A percentile compares a stretch with the other conserved stretches of the same genome.
Evolutionary conservation across 441 rosid species (phyloP).

Genomic region (Manihot esculenta): DNA sequence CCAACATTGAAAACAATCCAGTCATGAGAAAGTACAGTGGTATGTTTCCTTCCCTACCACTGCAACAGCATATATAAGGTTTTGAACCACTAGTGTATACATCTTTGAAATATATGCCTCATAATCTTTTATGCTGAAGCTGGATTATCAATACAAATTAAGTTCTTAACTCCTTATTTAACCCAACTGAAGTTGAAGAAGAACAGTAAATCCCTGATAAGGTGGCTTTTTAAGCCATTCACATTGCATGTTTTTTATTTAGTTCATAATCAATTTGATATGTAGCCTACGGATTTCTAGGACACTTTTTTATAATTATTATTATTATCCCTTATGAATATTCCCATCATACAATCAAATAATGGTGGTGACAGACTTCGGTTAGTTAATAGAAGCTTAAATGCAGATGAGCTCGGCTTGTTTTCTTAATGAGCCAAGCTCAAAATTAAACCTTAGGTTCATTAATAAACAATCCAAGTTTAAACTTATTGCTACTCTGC

Average conservation of each 20-base stretch:
- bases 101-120: neutral
- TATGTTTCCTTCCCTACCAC: neutral
- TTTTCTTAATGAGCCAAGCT: too few relatives aligned
- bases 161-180: neutral
- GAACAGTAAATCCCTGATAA: neutral
- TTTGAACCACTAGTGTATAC: neutral
- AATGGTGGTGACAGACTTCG: neutral
- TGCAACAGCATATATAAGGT: neutral
- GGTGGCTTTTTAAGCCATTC: neutral
- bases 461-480: too few relatives aligned
- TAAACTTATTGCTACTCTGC: too few relatives aligned
- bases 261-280: neutral
- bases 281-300: neutral
- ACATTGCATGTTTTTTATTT: neutral
- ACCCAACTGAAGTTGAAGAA: neutral
- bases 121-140: constrained; percentile 1
- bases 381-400: neutral
- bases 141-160: neutral
- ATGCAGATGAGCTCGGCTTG: too few relatives aligned
- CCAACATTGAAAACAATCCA: neutral
- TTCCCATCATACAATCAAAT: neutral
- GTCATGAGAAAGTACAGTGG: neutral
- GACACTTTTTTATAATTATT: neutral
- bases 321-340: neutral
- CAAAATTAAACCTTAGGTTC: too few relatives aligned